These are phyloP conservation scores for Thermochaetoides thermophila DNA, from an alignment of 495 filamentous ascomycete species.

Conservation along the genomic window DNA sequence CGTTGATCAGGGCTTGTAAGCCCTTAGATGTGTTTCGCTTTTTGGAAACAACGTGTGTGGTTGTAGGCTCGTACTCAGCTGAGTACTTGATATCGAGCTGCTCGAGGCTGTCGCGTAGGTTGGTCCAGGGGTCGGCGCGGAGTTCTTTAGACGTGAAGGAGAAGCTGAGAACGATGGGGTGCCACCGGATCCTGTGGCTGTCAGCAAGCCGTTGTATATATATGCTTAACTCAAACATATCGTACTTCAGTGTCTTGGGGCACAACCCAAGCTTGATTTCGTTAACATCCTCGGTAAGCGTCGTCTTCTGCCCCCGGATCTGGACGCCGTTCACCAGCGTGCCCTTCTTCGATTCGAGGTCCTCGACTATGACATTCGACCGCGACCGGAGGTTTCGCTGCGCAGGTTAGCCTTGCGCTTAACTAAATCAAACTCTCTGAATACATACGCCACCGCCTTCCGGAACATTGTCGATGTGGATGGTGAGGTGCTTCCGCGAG, in stretches of 20 bases:
- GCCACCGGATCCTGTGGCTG: constrained; percentile 55
- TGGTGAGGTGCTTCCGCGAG: constrained; percentile 77
- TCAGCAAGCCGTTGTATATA: not conserved
- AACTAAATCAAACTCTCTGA: not conserved
- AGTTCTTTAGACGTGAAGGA: constrained; percentile 64
- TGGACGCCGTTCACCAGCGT: constrained; percentile 60
- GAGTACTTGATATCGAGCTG: constrained; percentile 77
- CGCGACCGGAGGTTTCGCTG: constrained; percentile 45
- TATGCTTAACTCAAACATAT: not conserved
- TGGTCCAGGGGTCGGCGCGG: constrained; percentile 51
- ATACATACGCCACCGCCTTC: constrained; percentile 54
- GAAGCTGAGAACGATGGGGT: constrained; percentile 66
- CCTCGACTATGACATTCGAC: constrained; percentile 49
- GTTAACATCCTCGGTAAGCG: constrained; percentile 42
- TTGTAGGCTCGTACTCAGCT: constrained; percentile 51
- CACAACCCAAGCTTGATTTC: constrained; percentile 53
- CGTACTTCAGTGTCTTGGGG: constrained; percentile 36
- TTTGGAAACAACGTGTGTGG: constrained; percentile 76
- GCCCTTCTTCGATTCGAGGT: constrained; percentile 63
- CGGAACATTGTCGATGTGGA: constrained; percentile 51
- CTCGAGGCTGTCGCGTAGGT: constrained; percentile 50
- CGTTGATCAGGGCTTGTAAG: constrained; percentile 78
- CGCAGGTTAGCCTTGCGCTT: constrained; percentile 2
- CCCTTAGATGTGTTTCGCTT: constrained; percentile 83
- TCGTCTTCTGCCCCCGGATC: constrained; percentile 40